These are phyloP conservation scores for Phytophthora citricola DNA, from an alignment of 352 stramenopile species.

Conservation along the genomic window DNA sequence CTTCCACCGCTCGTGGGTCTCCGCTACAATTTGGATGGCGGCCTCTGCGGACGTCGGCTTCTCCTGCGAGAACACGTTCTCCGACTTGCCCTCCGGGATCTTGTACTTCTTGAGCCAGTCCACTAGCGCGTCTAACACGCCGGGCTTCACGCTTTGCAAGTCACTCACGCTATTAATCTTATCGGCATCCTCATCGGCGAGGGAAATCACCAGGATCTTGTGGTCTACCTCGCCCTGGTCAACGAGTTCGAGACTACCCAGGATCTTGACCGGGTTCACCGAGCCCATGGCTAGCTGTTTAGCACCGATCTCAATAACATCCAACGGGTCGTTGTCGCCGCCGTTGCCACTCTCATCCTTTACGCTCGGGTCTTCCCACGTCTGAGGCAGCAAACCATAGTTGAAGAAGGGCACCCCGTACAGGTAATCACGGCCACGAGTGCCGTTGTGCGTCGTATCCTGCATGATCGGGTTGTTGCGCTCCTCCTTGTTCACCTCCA, in stretches of 20 bases:
- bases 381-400: conserved; percentile 98
- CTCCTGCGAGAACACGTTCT: conserved; percentile 93
- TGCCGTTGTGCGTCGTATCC: conserved; percentile 97
- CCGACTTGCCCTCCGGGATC: conserved; percentile 96
- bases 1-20: conserved; percentile 79
- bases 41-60: conserved; percentile 55
- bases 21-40: conserved; percentile 68
- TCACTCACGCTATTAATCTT: conserved; percentile 91
- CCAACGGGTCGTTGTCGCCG: conserved; percentile 98
- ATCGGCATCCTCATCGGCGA: conserved; percentile 86
- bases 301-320: conserved; percentile 98
- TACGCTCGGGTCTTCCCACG: conserved; percentile 97
- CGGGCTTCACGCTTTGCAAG: conserved; percentile 93
- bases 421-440: conserved; percentile 95
- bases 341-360: conserved; percentile 89
- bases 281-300: conserved; percentile 94
- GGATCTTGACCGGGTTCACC: conserved; percentile 96
- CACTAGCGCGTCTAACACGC: conserved; percentile 87
- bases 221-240: conserved; percentile 99
- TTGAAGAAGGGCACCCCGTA: conserved; percentile 99
- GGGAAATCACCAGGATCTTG: conserved; percentile 97
- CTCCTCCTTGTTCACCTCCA: conserved; percentile 98
- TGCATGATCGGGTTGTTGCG: conserved; percentile 98
- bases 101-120: conserved; percentile 99
- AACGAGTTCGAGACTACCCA: conserved; percentile 98